Evolutionary conservation across 768 basidiomycete species (phyloP).

Genomic region (Nevesoporus exiguus): DNA sequence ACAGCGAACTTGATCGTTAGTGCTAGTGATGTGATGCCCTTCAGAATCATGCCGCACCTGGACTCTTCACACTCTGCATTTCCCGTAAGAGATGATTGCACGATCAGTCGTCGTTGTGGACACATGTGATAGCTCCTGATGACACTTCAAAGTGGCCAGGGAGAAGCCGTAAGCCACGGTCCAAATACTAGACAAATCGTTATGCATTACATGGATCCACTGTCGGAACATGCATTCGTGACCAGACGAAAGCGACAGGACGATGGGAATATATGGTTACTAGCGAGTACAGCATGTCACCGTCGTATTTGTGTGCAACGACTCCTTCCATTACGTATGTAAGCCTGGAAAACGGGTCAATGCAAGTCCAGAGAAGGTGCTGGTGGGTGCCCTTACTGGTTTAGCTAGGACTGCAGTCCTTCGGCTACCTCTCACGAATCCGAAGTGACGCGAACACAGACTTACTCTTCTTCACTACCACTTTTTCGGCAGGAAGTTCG

Average conservation of each 20-base stretch:
- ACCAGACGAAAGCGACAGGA: neutral
- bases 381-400: neutral
- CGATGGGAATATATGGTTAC: neutral
- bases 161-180: neutral
- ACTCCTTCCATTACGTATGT: neutral
- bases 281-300: neutral
- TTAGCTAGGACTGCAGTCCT: neutral
- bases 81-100: too few species aligned
- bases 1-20: too few species aligned
- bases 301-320: neutral
- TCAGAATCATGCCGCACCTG: too few species aligned
- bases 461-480: conserved; percentile 22
- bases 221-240: neutral
- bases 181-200: neutral
- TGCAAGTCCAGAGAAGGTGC: neutral
- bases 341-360: conserved; percentile 1
- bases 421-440: conserved; percentile 9
- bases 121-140: too few species aligned
- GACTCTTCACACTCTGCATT: too few species aligned
- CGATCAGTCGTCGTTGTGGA: too few species aligned
- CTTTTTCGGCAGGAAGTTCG: neutral
- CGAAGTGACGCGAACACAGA: conserved; percentile 26
- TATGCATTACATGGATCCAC: neutral
- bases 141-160: too few species aligned
- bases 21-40: too few species aligned